Percentiles rank a stretch among this genome's conserved stretches.
Conservation (phyloP, 202 grass and related monocot species). For the Alloteropsis angusta region DNA sequence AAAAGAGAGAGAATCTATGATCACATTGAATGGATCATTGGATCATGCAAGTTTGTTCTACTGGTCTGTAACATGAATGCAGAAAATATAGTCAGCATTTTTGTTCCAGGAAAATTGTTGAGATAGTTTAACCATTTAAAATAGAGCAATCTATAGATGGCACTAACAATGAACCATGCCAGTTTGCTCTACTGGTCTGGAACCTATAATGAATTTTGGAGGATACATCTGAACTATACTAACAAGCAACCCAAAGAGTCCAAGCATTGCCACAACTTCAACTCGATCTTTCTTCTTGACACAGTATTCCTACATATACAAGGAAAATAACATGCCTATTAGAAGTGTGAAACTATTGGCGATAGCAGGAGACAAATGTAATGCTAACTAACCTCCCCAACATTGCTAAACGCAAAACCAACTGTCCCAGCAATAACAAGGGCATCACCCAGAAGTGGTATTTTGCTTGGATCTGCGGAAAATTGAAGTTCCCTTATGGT, state of each 20-base stretch:
- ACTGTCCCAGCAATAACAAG: constrained; percentile 81
- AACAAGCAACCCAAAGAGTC: constrained; percentile 55
- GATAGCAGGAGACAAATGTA: neutral
- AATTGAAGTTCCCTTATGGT: neutral
- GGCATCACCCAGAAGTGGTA: constrained; percentile 60
- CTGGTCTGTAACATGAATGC: neutral
- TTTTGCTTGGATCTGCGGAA: constrained; percentile 47
- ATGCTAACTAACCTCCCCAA: constrained; percentile 47
- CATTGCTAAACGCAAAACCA: constrained; percentile 67
- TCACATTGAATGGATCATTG: neutral
- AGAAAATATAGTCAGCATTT: neutral
- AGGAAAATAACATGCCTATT: constrained; percentile 10
- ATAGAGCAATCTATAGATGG: neutral
- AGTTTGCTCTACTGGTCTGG: neutral
- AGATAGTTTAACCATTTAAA: constrained; percentile 13
- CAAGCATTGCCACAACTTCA: constrained; percentile 78
- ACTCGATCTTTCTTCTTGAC: constrained; percentile 78
- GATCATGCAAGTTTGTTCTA: neutral
- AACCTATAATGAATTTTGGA: neutral
- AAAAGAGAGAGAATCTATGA: neutral
- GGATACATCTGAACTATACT: constrained; percentile 79
- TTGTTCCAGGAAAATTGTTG: neutral
- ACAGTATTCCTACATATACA: constrained; percentile 52
- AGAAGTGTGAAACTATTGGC: constrained; percentile 11
- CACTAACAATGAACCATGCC: neutral